These are phyloP conservation scores for Daldinia grandis DNA, from an alignment of 495 filamentous ascomycete genomes.

Conservation along the genomic window DNA sequence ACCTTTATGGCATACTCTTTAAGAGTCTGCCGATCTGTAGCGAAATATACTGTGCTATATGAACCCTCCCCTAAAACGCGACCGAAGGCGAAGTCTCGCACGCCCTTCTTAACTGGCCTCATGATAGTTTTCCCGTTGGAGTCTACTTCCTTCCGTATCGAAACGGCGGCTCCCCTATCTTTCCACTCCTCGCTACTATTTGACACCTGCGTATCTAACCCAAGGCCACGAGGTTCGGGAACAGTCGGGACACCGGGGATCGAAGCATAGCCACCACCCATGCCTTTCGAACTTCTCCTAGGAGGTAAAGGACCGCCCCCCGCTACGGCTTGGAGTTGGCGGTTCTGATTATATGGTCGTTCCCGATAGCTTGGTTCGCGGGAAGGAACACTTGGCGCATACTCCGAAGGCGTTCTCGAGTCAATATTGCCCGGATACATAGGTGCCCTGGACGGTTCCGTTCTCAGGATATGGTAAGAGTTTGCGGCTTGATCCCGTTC, in stretches of 20 bases:
- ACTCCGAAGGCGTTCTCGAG: constrained; percentile 67
- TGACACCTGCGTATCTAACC: constrained; percentile 68
- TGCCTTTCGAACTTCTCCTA: constrained; percentile 71
- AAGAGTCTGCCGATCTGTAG: constrained; percentile 92
- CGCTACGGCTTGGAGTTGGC: constrained; percentile 53
- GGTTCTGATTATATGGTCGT: constrained; percentile 68
- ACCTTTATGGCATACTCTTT: constrained; percentile 99
- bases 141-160: constrained; percentile 80
- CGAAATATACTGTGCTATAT: constrained; percentile 95
- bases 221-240: constrained; percentile 60
- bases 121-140: constrained; percentile 82
- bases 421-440: constrained; percentile 65
- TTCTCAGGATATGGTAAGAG: constrained; percentile 64
- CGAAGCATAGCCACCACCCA: constrained; percentile 59
- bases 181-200: constrained; percentile 93
- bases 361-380: constrained; percentile 77
- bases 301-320: constrained; percentile 69
- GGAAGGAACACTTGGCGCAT: constrained; percentile 69
- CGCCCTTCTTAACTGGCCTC: constrained; percentile 92
- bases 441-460: constrained; percentile 71
- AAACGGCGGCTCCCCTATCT: constrained; percentile 86
- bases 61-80: constrained; percentile 94
- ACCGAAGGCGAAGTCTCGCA: constrained; percentile 95
- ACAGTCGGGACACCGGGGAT: constrained; percentile 51
- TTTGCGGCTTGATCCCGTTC: constrained; percentile 50